phyloP scores from a whole-genome alignment of 139 green algal species.

The Tetradesmus lagerheimii region DNA sequence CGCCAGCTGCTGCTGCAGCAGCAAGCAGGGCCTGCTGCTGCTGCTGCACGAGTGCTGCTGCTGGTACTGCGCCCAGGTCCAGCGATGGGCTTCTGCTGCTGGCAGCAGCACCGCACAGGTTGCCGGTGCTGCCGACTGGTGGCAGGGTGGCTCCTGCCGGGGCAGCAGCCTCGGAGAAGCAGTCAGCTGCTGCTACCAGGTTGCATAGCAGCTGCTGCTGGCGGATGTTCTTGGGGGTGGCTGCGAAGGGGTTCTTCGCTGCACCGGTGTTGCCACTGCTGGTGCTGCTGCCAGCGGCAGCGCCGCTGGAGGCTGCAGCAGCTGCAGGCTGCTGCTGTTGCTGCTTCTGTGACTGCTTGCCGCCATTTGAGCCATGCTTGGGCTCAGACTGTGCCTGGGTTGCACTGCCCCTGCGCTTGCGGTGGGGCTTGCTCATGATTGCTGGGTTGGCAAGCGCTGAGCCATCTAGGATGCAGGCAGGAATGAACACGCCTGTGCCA shows the following conservation, averaged over 20 bases:
- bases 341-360: slow-evolving; percentile 27
- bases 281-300: neutral
- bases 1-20: neutral
- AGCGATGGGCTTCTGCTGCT: neutral
- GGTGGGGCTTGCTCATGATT: neutral
- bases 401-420: slow-evolving; percentile 19
- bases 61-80: neutral
- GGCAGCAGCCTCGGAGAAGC: slow-evolving; percentile 20
- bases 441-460: slow-evolving; percentile 19
- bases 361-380: neutral
- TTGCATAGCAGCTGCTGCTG: slow-evolving; percentile 46
- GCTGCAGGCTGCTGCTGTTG: neutral
- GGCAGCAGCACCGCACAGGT: neutral
- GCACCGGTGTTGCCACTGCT: neutral
- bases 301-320: neutral
- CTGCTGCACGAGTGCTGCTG: neutral
- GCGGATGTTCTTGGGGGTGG: slow-evolving; percentile 35
- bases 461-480: slow-evolving; percentile 34
- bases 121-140: neutral
- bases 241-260: slow-evolving; percentile 43
- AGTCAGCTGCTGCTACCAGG: slow-evolving; percentile 40
- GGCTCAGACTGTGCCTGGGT: neutral
- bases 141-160: neutral
- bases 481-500: slow-evolving; percentile 43
- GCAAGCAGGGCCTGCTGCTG: neutral